Evolutionary conservation across 192 early-diverging fungal species (phyloP).

Genomic region (Umbelopsis sp.): DNA sequence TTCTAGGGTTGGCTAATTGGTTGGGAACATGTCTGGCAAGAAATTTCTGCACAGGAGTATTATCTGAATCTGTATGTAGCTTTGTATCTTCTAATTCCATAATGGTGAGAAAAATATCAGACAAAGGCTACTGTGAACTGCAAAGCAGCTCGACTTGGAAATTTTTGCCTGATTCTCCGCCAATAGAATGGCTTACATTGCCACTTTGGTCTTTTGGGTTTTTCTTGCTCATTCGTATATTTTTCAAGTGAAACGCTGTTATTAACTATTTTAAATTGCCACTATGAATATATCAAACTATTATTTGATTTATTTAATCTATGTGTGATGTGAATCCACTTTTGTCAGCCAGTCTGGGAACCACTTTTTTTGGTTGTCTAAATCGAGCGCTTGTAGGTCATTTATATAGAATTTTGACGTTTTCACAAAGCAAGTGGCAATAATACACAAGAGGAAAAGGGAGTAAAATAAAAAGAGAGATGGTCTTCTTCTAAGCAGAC

Average conservation of each 20-base stretch:
- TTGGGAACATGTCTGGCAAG: conserved; percentile 34
- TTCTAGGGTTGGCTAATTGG: conserved; percentile 28
- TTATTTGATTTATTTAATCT: too few relatives aligned
- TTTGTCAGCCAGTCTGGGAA: too few relatives aligned
- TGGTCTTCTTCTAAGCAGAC: conserved; percentile 66
- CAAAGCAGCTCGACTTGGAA: too few relatives aligned
- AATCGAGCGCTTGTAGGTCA: conserved; percentile 19
- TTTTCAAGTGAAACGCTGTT: too few relatives aligned
- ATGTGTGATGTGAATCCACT: too few relatives aligned
- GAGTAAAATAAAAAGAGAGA: conserved; percentile 7
- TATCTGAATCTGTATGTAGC: background rate
- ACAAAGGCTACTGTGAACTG: background rate
- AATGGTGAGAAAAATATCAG: background rate
- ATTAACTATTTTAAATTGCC: too few relatives aligned
- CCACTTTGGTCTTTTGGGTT: too few relatives aligned
- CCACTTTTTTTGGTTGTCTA: background rate
- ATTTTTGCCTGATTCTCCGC: too few relatives aligned
- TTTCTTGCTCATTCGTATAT: too few relatives aligned
- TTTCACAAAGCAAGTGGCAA: conserved; percentile 24
- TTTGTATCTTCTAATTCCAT: background rate
- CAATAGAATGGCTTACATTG: too few relatives aligned
- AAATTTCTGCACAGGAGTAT: conserved; percentile 33
- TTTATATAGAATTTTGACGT: conserved; percentile 16
- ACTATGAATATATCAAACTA: too few relatives aligned
- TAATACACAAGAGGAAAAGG: conserved; percentile 23